A percentile compares a stretch with the other conserved stretches of the same genome.
Conservation (phyloP, 768 basidiomycete genomes). For the Trametes villosa region DNA sequence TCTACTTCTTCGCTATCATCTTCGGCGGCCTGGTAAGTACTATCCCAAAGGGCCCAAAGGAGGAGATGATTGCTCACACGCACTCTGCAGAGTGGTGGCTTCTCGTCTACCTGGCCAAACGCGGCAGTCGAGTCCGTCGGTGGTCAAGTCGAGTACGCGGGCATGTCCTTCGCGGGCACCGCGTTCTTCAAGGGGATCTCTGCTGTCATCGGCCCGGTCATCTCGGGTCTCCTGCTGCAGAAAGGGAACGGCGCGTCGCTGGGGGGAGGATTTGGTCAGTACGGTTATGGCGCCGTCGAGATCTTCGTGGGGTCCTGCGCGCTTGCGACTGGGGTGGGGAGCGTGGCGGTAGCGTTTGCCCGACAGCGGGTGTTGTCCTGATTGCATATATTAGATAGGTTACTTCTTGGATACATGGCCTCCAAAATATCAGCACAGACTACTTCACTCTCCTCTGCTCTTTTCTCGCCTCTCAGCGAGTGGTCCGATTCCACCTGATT, state of each 20-base stretch:
- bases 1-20: slow-evolving; percentile 27
- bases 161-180: slow-evolving; percentile 15
- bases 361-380: slow-evolving; percentile 7
- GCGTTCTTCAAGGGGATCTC: slow-evolving; percentile 22
- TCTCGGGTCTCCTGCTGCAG: slow-evolving; percentile 20
- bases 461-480: no score
- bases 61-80: not conserved
- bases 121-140: slow-evolving; percentile 19
- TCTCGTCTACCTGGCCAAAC: slow-evolving; percentile 18
- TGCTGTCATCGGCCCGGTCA: slow-evolving; percentile 22
- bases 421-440: no score
- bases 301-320: slow-evolving; percentile 26
- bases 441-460: no score
- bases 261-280: slow-evolving; percentile 17
- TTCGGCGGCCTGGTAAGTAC: slow-evolving; percentile 27
- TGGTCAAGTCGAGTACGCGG: slow-evolving; percentile 18
- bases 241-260: slow-evolving; percentile 9
- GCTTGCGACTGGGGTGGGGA: slow-evolving; percentile 15
- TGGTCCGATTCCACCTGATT: no score
- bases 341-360: slow-evolving; percentile 10
- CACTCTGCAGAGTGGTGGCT: slow-evolving; percentile 21
- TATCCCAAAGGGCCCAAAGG: not conserved
- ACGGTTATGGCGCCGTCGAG: slow-evolving; percentile 24
- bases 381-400: not conserved
- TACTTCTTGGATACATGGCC: no score